Base-by-base conservation (phyloP, 2,329 filamentous ascomycete species). In the Arachnopeziza araneosa region DNA sequence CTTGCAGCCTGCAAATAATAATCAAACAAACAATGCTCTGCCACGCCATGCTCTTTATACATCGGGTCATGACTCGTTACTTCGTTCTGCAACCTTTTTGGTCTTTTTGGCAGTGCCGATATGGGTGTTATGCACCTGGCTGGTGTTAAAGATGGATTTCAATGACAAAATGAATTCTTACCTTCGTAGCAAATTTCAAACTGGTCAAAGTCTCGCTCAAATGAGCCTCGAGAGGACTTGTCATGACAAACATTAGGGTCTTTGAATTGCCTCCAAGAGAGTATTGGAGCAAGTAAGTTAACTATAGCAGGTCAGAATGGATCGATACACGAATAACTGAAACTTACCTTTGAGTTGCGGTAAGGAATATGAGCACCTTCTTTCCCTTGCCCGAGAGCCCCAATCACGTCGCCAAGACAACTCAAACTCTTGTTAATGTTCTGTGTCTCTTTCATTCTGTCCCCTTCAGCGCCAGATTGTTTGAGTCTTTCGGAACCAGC, bases 221-320 rank as follows among this genome's bases (percentile, higher is more conserved):
- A 77, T 98, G 95, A 6, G 87, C 89, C 77, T 96, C 90, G 61
- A 98, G 79, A 36, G 95, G 95, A 68, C 89, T 95, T 59, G 96
- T 90, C 93, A 98, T 98, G 73, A 98, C 91, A 74, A 99, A 96
- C 95, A 99, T 99, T 69, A 99, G 87, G 0, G 95, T 99, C 77
- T 97, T 96, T 68, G 89, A 95, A 74, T 96, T 97, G 19, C 95
- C 95, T 3, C 95, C 93, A 8, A 99, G 80, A 2, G 91, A 96
- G 72, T 95, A 96, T 83, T 98, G 91, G 48, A 99, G 82, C 53
- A 99, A 82, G 71, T 97, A 96, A 9, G 95, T 99, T 66, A 99
- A 82, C 83, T 89, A 59, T 17, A 8, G 54, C 61, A 23, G 61
- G 58, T 30, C 12, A 44, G 36, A 48, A 24, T 4, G 23, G 17